phyloP scores from a whole-genome alignment of 2,329 filamentous ascomycete species.

The Pseudogymnoascus sp. region DNA sequence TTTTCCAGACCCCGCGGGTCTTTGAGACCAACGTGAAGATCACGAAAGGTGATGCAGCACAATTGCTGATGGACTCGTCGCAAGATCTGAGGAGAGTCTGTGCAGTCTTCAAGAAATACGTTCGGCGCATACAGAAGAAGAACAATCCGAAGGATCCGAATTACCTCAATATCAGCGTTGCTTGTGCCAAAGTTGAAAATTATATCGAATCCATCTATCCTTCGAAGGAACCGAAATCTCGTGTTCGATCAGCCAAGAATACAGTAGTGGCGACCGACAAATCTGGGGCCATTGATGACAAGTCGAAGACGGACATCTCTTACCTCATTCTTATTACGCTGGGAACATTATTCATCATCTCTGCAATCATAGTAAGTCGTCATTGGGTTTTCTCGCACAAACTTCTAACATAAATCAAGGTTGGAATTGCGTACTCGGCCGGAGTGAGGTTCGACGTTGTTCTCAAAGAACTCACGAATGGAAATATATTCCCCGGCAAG shows the following conservation, averaged over 20 bases:
- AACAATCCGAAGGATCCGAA: slow-evolving; percentile 91
- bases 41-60: slow-evolving; percentile 86
- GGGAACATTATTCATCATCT: slow-evolving; percentile 62
- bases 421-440: background rate
- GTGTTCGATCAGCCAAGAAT: slow-evolving; percentile 35
- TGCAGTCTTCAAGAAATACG: slow-evolving; percentile 72
- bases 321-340: slow-evolving; percentile 63
- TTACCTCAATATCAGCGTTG: slow-evolving; percentile 83
- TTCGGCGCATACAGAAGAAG: slow-evolving; percentile 79
- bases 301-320: slow-evolving; percentile 48
- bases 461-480: background rate
- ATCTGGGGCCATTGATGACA: slow-evolving; percentile 43
- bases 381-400: background rate
- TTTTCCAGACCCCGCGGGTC: slow-evolving; percentile 84
- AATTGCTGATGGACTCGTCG: slow-evolving; percentile 85
- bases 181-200: slow-evolving; percentile 88
- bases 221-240: slow-evolving; percentile 62
- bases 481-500: background rate
- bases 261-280: slow-evolving; percentile 31
- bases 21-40: slow-evolving; percentile 92
- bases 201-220: slow-evolving; percentile 95
- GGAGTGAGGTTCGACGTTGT: background rate
- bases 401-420: background rate
- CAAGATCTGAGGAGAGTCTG: slow-evolving; percentile 80
- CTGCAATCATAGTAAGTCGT: slow-evolving; percentile 66